These are phyloP conservation scores for Verbascum thapsus DNA, from an alignment of 257 asterid species.

Conservation along the genomic window DNA sequence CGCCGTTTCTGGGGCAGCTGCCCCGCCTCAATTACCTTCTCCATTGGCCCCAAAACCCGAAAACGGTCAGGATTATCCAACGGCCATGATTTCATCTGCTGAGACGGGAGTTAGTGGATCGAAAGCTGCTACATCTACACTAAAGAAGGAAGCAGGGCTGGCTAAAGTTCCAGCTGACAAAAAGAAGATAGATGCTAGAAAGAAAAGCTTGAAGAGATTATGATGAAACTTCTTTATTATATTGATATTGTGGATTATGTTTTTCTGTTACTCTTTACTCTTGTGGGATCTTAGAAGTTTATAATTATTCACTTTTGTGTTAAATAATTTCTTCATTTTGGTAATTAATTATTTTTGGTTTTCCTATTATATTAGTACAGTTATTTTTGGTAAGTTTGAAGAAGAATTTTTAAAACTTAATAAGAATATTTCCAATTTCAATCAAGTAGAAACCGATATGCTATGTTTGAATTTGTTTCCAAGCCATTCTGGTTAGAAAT, in stretches of 20 bases:
- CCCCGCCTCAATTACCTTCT: slow-evolving; percentile 44
- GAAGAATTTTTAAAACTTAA: neutral
- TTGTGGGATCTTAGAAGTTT: neutral
- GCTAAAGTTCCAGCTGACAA: slow-evolving; percentile 67
- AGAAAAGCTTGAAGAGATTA: slow-evolving; percentile 89
- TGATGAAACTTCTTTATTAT: slow-evolving; percentile 22
- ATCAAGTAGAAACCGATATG: too few relatives aligned
- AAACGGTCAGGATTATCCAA: slow-evolving; percentile 48
- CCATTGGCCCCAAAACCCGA: slow-evolving; percentile 74
- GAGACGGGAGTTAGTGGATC: slow-evolving; percentile 61
- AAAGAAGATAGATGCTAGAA: slow-evolving; percentile 91
- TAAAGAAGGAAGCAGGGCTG: slow-evolving; percentile 65
- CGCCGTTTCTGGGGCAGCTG: slow-evolving; percentile 37
- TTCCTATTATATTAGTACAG: neutral
- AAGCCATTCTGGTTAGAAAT: too few relatives aligned
- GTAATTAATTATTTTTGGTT: neutral
- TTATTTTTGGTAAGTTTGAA: neutral
- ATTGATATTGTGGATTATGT: neutral
- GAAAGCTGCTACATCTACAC: slow-evolving; percentile 39
- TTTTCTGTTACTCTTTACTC: slow-evolving; percentile 3
- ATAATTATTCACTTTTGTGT: slow-evolving; percentile 21
- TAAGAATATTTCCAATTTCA: too few relatives aligned
- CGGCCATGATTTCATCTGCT: slow-evolving; percentile 37
- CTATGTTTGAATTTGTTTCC: too few relatives aligned
- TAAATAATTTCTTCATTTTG: slow-evolving; percentile 4